A percentile compares a stretch with the other conserved stretches of the same genome.
Conservation (phyloP, 192 early-diverging fungal species). For the Coemansia sp. region DNA sequence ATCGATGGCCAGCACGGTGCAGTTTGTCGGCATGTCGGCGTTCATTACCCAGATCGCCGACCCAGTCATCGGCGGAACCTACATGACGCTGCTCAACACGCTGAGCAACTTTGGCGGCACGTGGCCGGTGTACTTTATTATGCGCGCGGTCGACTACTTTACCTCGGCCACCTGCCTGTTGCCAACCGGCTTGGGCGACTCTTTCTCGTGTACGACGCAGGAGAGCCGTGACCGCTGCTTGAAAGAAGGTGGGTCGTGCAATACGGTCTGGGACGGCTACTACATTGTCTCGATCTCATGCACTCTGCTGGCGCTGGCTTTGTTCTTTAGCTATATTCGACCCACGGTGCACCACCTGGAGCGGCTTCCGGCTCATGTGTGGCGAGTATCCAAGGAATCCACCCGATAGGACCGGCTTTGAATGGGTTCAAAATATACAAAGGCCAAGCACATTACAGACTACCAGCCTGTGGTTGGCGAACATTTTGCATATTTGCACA, state of each 20-base stretch:
- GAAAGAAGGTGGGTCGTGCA: constrained; percentile 64
- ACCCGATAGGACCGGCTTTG: constrained; percentile 2
- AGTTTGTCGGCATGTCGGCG: constrained; percentile 93
- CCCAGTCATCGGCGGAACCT: constrained; percentile 88
- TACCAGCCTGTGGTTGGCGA: neutral
- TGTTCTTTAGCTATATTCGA: constrained; percentile 58
- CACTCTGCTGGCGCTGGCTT: constrained; percentile 61
- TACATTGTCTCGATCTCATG: constrained; percentile 72
- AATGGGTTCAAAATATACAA: neutral
- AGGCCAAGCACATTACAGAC: neutral
- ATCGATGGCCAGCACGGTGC: constrained; percentile 88
- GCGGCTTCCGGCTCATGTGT: constrained; percentile 38
- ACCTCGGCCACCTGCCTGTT: constrained; percentile 73
- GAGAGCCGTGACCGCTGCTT: constrained; percentile 59
- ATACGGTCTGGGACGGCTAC: constrained; percentile 77
- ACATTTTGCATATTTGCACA: neutral
- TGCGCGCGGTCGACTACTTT: constrained; percentile 86
- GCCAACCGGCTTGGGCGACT: constrained; percentile 31
- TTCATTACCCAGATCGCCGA: constrained; percentile 96
- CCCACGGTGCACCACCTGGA: constrained; percentile 62
- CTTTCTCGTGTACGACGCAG: constrained; percentile 63
- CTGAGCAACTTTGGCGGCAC: constrained; percentile 96
- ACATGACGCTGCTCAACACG: constrained; percentile 89
- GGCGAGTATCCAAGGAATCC: constrained; percentile 48
- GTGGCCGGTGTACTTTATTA: constrained; percentile 91